A percentile compares a stretch with the other conserved stretches of the same genome.
Conservation (phyloP, 805 yeast species). For the Tetrapisispora iriomotensis region DNA sequence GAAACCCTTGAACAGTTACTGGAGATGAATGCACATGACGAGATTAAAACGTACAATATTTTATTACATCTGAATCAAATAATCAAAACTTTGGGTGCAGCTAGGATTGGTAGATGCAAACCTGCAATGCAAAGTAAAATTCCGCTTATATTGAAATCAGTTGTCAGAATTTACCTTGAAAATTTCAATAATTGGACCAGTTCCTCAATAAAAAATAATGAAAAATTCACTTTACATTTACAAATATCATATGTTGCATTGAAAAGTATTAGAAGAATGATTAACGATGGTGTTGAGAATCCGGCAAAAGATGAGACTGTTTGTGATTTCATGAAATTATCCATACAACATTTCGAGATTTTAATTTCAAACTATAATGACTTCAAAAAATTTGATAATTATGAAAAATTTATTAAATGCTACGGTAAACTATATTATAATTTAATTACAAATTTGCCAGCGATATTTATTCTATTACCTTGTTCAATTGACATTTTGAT, state of each 20-base stretch:
- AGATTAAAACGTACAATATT: constrained; percentile 50
- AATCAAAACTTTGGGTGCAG: constrained; percentile 61
- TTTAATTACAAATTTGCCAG: constrained; percentile 50
- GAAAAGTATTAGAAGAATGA: constrained; percentile 62
- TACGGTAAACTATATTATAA: constrained; percentile 64
- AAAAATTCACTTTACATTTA: constrained; percentile 30
- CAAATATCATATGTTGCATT: constrained; percentile 70
- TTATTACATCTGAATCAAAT: constrained; percentile 66
- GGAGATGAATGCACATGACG: constrained; percentile 35
- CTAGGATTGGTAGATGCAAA: constrained; percentile 74
- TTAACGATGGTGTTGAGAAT: constrained; percentile 66
- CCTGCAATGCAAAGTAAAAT: constrained; percentile 67
- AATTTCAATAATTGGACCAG: constrained; percentile 58
- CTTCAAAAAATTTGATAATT: constrained; percentile 30
- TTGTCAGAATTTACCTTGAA: constrained; percentile 48
- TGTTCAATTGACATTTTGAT: constrained; percentile 51
- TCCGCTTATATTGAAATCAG: constrained; percentile 48
- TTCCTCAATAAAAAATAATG: constrained; percentile 23
- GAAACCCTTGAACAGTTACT: constrained; percentile 46
- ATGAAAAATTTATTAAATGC: constrained; percentile 67
- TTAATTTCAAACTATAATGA: constrained; percentile 46
- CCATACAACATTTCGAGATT: constrained; percentile 50
- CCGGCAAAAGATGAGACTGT: constrained; percentile 50
- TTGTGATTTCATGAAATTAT: constrained; percentile 47
- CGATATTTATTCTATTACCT: constrained; percentile 62